Conservation (phyloP, 2,329 filamentous ascomycete species). For the Phaeoacremonium minimum region DNA sequence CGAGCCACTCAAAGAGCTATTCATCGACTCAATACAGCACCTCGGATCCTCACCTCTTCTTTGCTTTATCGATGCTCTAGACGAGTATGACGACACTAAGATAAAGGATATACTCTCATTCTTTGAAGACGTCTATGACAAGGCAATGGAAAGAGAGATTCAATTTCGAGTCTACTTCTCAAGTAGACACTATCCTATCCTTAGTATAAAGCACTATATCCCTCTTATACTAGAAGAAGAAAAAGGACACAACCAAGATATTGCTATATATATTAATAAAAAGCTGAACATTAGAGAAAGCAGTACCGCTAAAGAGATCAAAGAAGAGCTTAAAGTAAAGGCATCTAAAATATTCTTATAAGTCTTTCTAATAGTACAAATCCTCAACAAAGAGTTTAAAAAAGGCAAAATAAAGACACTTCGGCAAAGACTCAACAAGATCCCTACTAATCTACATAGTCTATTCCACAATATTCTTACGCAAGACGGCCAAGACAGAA, state of each 20-base stretch:
- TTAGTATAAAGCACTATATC: slow-evolving; percentile 23
- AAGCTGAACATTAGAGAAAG: slow-evolving; percentile 16
- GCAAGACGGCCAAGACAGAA: slow-evolving; percentile 34
- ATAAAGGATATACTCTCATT: slow-evolving; percentile 35
- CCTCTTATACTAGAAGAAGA: slow-evolving; percentile 27
- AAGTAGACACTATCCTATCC: slow-evolving; percentile 41
- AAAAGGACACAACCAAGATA: slow-evolving; percentile 28
- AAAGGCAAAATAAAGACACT: slow-evolving; percentile 19
- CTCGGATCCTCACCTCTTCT: slow-evolving; percentile 8
- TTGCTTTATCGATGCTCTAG: slow-evolving; percentile 13
- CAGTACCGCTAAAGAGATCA: slow-evolving; percentile 11
- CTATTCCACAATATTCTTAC: slow-evolving; percentile 46
- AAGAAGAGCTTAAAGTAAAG: slow-evolving; percentile 24
- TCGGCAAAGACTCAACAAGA: slow-evolving; percentile 19
- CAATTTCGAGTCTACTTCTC: slow-evolving; percentile 35
- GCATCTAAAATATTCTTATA: slow-evolving; percentile 37
- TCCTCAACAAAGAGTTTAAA: slow-evolving; percentile 28
- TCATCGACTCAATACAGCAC: slow-evolving; percentile 9
- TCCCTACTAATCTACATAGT: slow-evolving; percentile 32
- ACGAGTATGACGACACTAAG: slow-evolving; percentile 26
- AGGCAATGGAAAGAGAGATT: slow-evolving; percentile 10
- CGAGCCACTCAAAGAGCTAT: slow-evolving; percentile 7
- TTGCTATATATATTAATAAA: slow-evolving; percentile 23
- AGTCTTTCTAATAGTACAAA: slow-evolving; percentile 27
- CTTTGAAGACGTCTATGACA: slow-evolving; percentile 31